phyloP scores from a whole-genome alignment of 768 basidiomycete species.

The Termitomyces sp. region DNA sequence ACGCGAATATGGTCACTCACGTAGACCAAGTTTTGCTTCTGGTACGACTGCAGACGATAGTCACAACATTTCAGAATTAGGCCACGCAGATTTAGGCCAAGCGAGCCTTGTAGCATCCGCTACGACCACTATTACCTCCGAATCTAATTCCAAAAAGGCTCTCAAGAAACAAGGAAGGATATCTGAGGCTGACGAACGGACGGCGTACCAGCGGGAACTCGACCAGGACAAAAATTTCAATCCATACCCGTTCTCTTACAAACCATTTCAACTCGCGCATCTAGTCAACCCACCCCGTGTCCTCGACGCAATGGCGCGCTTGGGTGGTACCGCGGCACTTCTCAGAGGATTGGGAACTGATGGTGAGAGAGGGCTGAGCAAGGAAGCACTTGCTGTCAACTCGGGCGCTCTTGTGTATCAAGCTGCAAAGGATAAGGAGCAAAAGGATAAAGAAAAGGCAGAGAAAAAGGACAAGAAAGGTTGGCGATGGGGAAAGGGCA shows the following conservation, averaged over 20 bases:
- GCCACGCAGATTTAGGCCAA: slow-evolving; percentile 24
- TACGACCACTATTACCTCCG: slow-evolving; percentile 26
- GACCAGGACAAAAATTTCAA: slow-evolving; percentile 40
- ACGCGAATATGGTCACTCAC: slow-evolving; percentile 30
- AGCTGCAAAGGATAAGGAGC: slow-evolving; percentile 6
- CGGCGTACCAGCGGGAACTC: slow-evolving; percentile 29
- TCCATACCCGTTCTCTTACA: slow-evolving; percentile 67
- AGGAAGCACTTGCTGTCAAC: slow-evolving; percentile 8
- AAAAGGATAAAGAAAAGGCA: slow-evolving; percentile 8
- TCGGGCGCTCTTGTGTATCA: slow-evolving; percentile 12
- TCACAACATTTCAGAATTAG: slow-evolving; percentile 9
- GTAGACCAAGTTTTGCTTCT: slow-evolving; percentile 52
- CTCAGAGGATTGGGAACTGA: slow-evolving; percentile 73
- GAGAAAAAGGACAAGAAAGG: slow-evolving; percentile 16
- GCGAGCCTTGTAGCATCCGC: slow-evolving; percentile 26
- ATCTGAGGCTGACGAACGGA: slow-evolving; percentile 21
- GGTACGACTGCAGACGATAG: slow-evolving; percentile 45
- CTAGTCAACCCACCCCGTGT: slow-evolving; percentile 84
- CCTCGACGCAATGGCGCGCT: slow-evolving; percentile 50
- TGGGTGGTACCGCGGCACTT: slow-evolving; percentile 70
- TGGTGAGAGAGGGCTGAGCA: slow-evolving; percentile 39
- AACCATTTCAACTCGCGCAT: slow-evolving; percentile 72
- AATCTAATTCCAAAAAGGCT: slow-evolving; percentile 16
- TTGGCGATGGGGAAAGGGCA: slow-evolving; percentile 12
- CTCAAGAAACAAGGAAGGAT: slow-evolving; percentile 21